Percentiles rank a stretch among this genome's conserved stretches.
Evolutionary conservation across 2,329 filamentous ascomycete species (phyloP).

Genomic region (Massarina eburnea): DNA sequence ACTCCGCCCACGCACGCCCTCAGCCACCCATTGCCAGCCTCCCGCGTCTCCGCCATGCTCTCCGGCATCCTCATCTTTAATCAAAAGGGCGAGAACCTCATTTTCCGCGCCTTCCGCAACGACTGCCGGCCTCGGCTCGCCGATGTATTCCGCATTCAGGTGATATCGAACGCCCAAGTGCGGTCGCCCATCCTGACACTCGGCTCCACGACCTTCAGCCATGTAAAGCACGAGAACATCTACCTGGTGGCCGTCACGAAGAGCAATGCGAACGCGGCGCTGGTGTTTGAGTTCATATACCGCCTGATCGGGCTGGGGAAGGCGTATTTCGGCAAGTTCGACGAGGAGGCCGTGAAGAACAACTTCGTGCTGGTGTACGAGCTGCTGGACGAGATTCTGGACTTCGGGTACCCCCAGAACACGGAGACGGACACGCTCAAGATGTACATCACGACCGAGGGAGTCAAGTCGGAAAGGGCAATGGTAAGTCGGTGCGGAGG

Average conservation of each 20-base stretch:
- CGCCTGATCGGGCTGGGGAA: slow-evolving; percentile 85
- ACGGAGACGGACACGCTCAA: slow-evolving; percentile 98
- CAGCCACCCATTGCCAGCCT: not conserved
- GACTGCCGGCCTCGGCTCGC: slow-evolving; percentile 96
- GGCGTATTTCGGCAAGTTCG: slow-evolving; percentile 98
- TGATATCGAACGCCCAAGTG: slow-evolving; percentile 97
- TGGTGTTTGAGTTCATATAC: slow-evolving; percentile 98
- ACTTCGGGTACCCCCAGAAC: slow-evolving; percentile 98
- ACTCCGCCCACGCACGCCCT: not conserved
- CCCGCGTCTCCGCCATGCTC: slow-evolving; percentile 64
- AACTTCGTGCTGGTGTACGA: slow-evolving; percentile 99
- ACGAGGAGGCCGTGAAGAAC: slow-evolving; percentile 99
- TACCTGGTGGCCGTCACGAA: slow-evolving; percentile 97
- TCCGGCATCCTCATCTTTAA: slow-evolving; percentile 98
- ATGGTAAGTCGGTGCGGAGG: slow-evolving; percentile 46
- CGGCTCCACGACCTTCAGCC: slow-evolving; percentile 96
- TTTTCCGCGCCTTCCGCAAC: slow-evolving; percentile 97
- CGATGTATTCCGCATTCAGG: slow-evolving; percentile 98
- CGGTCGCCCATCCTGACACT: slow-evolving; percentile 96
- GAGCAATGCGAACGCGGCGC: slow-evolving; percentile 96
- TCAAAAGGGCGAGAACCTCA: slow-evolving; percentile 99
- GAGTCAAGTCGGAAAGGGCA: slow-evolving; percentile 85
- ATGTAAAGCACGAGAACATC: slow-evolving; percentile 99
- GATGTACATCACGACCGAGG: slow-evolving; percentile 99
- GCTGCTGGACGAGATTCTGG: slow-evolving; percentile 94